Evolutionary conservation across 345 rosid genomes (phyloP).

Genomic region (Arabis hirsuta): DNA sequence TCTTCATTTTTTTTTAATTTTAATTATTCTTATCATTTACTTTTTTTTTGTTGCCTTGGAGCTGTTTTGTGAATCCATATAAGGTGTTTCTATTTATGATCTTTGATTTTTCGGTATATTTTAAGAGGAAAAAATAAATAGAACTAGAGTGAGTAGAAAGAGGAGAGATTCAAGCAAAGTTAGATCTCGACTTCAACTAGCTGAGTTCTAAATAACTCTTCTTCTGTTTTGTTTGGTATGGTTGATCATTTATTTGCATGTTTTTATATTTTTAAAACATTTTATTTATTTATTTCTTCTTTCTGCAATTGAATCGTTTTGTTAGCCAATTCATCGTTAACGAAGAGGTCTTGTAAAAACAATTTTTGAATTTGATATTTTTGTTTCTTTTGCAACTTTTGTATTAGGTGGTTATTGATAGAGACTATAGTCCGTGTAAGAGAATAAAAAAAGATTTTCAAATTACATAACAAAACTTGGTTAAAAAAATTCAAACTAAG

Average conservation of each 20-base stretch:
- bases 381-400: neutral
- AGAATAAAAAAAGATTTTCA: neutral
- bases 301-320: neutral
- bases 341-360: neutral
- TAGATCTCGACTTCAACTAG: neutral
- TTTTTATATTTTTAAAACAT: neutral
- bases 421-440: neutral
- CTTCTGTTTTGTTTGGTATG: neutral
- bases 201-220: slow-evolving; percentile 23
- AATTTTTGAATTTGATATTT: slow-evolving; percentile 7
- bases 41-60: slow-evolving; percentile 12
- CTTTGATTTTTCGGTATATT: neutral
- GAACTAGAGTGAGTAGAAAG: slow-evolving; percentile 19
- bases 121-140: neutral
- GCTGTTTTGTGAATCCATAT: slow-evolving; percentile 35
- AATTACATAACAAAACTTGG: neutral
- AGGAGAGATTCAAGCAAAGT: slow-evolving; percentile 7
- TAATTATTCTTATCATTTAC: neutral
- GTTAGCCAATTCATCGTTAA: slow-evolving; percentile 4
- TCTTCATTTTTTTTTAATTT: slow-evolving; percentile 12
- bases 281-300: neutral
- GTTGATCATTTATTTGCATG: neutral
- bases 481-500: neutral
- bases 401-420: neutral
- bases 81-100: neutral